A percentile compares a stretch with the other conserved stretches of the same genome.
Conservation (phyloP, 768 basidiomycete genomes). For the Boletales sp. region DNA sequence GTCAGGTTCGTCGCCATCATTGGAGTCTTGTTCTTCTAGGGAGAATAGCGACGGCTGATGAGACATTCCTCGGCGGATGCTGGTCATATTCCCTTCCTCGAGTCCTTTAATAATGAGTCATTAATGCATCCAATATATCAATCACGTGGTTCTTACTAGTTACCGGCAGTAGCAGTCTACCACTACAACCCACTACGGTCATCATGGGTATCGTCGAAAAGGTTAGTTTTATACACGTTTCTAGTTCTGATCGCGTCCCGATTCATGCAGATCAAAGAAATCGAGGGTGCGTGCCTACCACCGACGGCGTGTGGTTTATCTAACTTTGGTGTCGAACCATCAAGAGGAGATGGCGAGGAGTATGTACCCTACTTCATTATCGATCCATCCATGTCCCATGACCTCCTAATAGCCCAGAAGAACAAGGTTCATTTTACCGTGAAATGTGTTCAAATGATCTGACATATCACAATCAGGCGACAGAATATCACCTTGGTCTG, state of each 20-base stretch:
- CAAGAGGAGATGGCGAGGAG: slow-evolving; percentile 97
- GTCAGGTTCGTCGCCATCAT: slow-evolving; percentile 43
- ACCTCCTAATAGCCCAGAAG: slow-evolving; percentile 70
- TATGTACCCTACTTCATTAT: slow-evolving; percentile 42
- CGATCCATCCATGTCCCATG: neutral
- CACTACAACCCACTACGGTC: neutral
- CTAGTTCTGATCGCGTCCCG: slow-evolving; percentile 3
- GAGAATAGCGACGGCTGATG: slow-evolving; percentile 70
- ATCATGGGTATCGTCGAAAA: slow-evolving; percentile 95
- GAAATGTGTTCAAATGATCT: slow-evolving; percentile 6
- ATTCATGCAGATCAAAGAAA: slow-evolving; percentile 80
- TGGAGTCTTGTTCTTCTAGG: slow-evolving; percentile 54
- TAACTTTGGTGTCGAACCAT: slow-evolving; percentile 6
- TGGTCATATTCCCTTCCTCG: no score
- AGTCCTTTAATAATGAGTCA: no score
- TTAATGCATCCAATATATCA: no score
- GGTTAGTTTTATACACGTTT: slow-evolving; percentile 36
- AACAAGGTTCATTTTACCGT: slow-evolving; percentile 64
- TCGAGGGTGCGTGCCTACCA: slow-evolving; percentile 69
- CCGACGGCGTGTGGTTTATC: neutral
- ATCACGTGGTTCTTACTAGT: slow-evolving; percentile 1
- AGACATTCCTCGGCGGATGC: slow-evolving; percentile 22
- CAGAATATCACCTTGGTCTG: slow-evolving; percentile 90
- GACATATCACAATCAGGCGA: slow-evolving; percentile 54
- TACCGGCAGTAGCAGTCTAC: no score